Base-by-base conservation (phyloP, 495 filamentous ascomycete species). In the Lentithecium fluviatile region DNA sequence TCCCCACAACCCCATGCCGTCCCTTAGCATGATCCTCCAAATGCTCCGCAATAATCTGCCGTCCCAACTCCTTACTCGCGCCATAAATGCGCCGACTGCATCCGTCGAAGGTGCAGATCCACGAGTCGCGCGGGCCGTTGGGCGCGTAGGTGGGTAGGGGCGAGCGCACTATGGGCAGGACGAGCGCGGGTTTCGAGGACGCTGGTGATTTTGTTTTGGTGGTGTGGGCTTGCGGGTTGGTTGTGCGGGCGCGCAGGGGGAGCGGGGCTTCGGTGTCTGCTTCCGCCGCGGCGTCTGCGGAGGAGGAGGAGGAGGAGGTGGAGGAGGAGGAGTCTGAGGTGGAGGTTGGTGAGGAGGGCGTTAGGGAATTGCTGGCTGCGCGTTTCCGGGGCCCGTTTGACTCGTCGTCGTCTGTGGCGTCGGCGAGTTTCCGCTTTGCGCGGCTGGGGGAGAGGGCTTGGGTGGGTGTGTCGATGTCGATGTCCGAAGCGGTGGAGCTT, bases 31-130 rank as follows among this genome's bases (percentile, higher is more conserved):
- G 89, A 43, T 80, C 77, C 29, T 80, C 70, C 36, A 83, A 84
- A 69, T 95, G 90, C 34, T 81, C 74, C 38, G 77, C 73, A 43
- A 93, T 87, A 17, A 83, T 71, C 19, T 79, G 73, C 68, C 85
- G 81, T 24, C 82, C 82, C 2, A 77, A 74, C 34, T 79, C 74
- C 12, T 80, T 77, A 45, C 82, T 80, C 21, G 82, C 84, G 25
- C 77, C 79, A 65, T 82, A 79, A 21, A 90, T 80, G 29, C 84
- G 75, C 54, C 85, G 82, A 25, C 70, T 69, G 70, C 90, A 95
- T 25, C 80, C 87, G 34, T 83, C 82, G 55, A 88, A 80, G 26
- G 81, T 79, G 67, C 90, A 95, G 11, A 74, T 75, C 88, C 88
- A 93, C 0, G 81, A 80, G 46, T 87, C 83, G 45, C 85, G 78